Evolutionary conservation across 495 filamentous ascomycete species (phyloP).

Genomic region (Bryoglossum gracile): DNA sequence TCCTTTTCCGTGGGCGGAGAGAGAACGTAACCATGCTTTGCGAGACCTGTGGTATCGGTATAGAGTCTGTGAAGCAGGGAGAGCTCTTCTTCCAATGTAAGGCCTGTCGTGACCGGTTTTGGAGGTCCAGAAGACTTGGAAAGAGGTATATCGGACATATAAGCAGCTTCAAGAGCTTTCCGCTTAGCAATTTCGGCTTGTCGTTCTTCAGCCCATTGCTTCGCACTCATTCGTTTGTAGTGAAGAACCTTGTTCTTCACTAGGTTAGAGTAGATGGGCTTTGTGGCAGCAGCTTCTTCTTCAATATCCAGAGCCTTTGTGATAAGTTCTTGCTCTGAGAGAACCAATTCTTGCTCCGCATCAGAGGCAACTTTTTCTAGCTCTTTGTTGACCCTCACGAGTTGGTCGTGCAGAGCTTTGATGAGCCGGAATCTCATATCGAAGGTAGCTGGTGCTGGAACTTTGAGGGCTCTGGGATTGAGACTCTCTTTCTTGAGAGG

Average conservation of each 20-base stretch:
- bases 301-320: slow-evolving; percentile 78
- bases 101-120: slow-evolving; percentile 54
- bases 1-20: slow-evolving; percentile 52
- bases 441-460: slow-evolving; percentile 61
- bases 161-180: slow-evolving; percentile 22
- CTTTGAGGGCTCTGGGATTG: slow-evolving; percentile 71
- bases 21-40: slow-evolving; percentile 67
- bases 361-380: slow-evolving; percentile 42
- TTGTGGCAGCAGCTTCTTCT: slow-evolving; percentile 62
- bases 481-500: slow-evolving; percentile 40
- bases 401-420: slow-evolving; percentile 65
- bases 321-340: slow-evolving; percentile 65
- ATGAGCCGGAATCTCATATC: slow-evolving; percentile 58
- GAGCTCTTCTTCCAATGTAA: slow-evolving; percentile 62
- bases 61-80: slow-evolving; percentile 50
- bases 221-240: slow-evolving; percentile 62
- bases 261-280: slow-evolving; percentile 67
- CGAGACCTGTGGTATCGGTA: slow-evolving; percentile 51
- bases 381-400: slow-evolving; percentile 64
- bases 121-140: slow-evolving; percentile 26
- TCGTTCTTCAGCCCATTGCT: slow-evolving; percentile 56
- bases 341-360: slow-evolving; percentile 37
- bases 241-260: slow-evolving; percentile 71
- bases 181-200: slow-evolving; percentile 24
- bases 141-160: slow-evolving; percentile 7